Conservation (phyloP, 495 filamentous ascomycete genomes). For the Thozetella sp. region DNA sequence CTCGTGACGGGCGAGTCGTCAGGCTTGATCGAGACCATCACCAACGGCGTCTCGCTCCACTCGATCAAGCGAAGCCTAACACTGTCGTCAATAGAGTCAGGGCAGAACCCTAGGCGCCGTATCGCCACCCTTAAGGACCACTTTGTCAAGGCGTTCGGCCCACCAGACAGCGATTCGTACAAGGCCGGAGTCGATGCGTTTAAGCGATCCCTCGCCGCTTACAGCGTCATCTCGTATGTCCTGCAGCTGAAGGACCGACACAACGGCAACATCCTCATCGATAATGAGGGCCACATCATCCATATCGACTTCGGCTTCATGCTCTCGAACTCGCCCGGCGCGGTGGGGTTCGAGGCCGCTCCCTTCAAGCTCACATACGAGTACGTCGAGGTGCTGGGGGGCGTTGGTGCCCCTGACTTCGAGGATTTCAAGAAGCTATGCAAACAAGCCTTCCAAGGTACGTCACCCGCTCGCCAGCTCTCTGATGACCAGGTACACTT, state of each 20-base stretch:
- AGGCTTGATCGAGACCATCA: constrained; percentile 79
- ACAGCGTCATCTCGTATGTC: constrained; percentile 76
- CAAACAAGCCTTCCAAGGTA: constrained; percentile 75
- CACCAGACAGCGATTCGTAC: constrained; percentile 61
- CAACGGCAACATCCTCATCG: constrained; percentile 79
- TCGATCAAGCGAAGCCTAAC: constrained; percentile 76
- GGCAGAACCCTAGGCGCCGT: constrained; percentile 64
- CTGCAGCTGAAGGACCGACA: constrained; percentile 80
- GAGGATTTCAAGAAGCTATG: constrained; percentile 69
- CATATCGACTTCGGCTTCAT: constrained; percentile 86
- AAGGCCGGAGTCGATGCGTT: constrained; percentile 68
- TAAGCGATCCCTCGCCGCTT: constrained; percentile 69
- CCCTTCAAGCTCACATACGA: constrained; percentile 80
- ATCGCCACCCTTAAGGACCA: constrained; percentile 77
- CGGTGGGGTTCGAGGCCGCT: constrained; percentile 76
- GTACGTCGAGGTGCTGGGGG: constrained; percentile 75
- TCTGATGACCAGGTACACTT: too few relatives aligned
- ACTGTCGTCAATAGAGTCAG: constrained; percentile 64
- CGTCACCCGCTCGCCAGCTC: constrained; percentile 10
- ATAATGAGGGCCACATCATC: constrained; percentile 78
- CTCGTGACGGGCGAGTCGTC: constrained; percentile 78
- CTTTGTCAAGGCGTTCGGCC: constrained; percentile 74
- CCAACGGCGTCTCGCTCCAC: constrained; percentile 76
- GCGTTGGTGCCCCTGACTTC: constrained; percentile 61
- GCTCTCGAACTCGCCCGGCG: constrained; percentile 76